Evolutionary conservation across 148 eudicot genomes (phyloP).

Genomic region (Vaccinium myrtillus): DNA sequence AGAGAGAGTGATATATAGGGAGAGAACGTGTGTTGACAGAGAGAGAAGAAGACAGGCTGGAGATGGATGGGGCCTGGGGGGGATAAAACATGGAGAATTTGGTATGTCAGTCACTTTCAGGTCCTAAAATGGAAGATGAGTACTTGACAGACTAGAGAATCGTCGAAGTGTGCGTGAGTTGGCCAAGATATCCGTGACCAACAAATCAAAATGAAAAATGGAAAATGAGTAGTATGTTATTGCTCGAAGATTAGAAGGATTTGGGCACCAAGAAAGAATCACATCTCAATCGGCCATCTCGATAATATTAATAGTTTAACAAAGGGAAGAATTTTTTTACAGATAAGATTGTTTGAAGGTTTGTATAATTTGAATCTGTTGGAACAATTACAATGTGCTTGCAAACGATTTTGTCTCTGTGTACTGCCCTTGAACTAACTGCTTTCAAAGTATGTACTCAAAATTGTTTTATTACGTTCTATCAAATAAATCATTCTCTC

Average conservation of each 20-base stretch:
- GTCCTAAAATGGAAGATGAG: not conserved
- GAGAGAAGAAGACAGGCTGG: conserved; percentile 1
- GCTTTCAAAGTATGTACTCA: too few species aligned
- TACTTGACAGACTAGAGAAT: too few species aligned
- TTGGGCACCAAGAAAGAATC: not conserved
- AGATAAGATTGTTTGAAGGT: not conserved
- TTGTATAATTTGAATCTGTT: not conserved
- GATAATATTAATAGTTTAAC: not conserved
- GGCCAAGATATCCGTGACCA: too few species aligned
- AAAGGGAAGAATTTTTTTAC: not conserved
- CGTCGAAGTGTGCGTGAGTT: too few species aligned
- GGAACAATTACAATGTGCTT: too few species aligned
- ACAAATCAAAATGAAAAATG: too few species aligned
- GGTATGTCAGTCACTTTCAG: not conserved
- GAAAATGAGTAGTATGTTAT: too few species aligned
- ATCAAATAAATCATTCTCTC: too few species aligned
- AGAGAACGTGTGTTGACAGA: not conserved
- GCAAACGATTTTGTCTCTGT: too few species aligned
- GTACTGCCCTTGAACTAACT: too few species aligned
- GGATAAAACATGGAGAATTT: not conserved
- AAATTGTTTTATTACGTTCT: too few species aligned
- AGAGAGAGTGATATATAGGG: not conserved
- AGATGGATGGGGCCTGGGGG: not conserved
- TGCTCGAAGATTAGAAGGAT: not conserved
- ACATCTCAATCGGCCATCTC: not conserved